Conservation (phyloP, 306 rosid genomes). For the Citrullus amarus region DNA sequence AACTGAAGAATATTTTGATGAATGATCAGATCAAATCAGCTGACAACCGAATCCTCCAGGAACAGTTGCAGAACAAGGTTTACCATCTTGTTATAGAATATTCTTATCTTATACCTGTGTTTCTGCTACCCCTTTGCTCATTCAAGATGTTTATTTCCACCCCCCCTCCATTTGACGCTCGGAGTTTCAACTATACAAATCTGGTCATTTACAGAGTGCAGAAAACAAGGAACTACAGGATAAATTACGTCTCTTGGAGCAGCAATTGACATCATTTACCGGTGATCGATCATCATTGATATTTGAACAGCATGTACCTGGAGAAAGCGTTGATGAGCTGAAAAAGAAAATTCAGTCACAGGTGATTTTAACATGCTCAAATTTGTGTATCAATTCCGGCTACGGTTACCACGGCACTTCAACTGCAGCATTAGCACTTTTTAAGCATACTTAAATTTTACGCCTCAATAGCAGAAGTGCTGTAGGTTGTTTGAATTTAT, state of each 20-base stretch:
- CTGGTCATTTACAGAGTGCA: slow-evolving; percentile 39
- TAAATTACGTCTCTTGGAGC: slow-evolving; percentile 59
- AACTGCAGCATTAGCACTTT: neutral
- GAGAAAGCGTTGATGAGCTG: slow-evolving; percentile 47
- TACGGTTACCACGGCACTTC: neutral
- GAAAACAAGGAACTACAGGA: slow-evolving; percentile 68
- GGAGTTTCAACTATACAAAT: neutral
- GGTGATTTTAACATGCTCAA: slow-evolving; percentile 27
- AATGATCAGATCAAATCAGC: slow-evolving; percentile 74
- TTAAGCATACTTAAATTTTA: neutral
- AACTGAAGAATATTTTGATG: neutral
- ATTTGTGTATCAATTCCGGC: neutral
- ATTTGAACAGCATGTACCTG: slow-evolving; percentile 30
- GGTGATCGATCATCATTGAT: slow-evolving; percentile 26
- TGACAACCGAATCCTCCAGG: slow-evolving; percentile 94
- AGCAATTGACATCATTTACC: slow-evolving; percentile 34
- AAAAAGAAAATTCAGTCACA: slow-evolving; percentile 82
- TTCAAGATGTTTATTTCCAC: slow-evolving; percentile 1
- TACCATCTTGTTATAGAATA: neutral
- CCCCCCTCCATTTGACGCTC: neutral
- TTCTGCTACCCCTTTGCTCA: neutral
- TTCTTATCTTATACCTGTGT: neutral
- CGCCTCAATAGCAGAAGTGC: neutral
- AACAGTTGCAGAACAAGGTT: slow-evolving; percentile 86
- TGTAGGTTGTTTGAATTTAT: neutral